Conservation (phyloP, 2,329 filamentous ascomycete genomes). For the Penicillium brevicompactum region DNA sequence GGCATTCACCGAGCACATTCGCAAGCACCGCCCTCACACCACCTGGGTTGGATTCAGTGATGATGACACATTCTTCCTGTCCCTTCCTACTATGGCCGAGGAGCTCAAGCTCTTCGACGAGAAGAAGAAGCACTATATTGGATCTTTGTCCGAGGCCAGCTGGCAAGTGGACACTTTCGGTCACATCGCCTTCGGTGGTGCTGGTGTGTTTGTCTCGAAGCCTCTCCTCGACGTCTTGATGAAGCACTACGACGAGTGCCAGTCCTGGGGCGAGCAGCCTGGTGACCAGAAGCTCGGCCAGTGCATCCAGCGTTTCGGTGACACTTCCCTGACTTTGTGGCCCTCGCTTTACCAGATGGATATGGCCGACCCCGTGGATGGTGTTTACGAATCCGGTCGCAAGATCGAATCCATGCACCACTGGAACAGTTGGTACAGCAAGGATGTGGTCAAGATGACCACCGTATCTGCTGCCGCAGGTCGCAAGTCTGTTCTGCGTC, state of each 20-base stretch:
- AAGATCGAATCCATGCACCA: slow-evolving; percentile 48
- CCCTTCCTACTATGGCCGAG: slow-evolving; percentile 40
- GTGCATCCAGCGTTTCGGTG: slow-evolving; percentile 44
- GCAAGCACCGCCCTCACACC: slow-evolving; percentile 41
- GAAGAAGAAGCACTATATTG: slow-evolving; percentile 47
- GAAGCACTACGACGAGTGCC: slow-evolving; percentile 44
- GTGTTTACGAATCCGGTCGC: slow-evolving; percentile 47
- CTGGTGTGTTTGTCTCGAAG: slow-evolving; percentile 47
- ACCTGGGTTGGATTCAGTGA: slow-evolving; percentile 48
- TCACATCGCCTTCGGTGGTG: slow-evolving; percentile 47
- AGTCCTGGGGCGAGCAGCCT: slow-evolving; percentile 45
- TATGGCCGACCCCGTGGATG: slow-evolving; percentile 44
- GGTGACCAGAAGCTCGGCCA: slow-evolving; percentile 49
- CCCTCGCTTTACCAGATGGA: slow-evolving; percentile 49
- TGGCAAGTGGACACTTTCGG: slow-evolving; percentile 49
- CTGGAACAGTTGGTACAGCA: slow-evolving; percentile 48
- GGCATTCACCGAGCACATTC: slow-evolving; percentile 43
- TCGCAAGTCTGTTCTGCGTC: slow-evolving; percentile 45
- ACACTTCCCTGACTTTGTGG: slow-evolving; percentile 44
- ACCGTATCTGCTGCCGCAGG: slow-evolving; percentile 44
- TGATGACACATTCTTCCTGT: slow-evolving; percentile 48
- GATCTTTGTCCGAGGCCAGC: slow-evolving; percentile 45
- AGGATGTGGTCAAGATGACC: slow-evolving; percentile 49
- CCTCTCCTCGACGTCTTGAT: slow-evolving; percentile 42
- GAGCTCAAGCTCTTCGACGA: slow-evolving; percentile 43